phyloP scores from a whole-genome alignment of 805 yeast genomes.

The Cyberlindnera xylosilytica region DNA sequence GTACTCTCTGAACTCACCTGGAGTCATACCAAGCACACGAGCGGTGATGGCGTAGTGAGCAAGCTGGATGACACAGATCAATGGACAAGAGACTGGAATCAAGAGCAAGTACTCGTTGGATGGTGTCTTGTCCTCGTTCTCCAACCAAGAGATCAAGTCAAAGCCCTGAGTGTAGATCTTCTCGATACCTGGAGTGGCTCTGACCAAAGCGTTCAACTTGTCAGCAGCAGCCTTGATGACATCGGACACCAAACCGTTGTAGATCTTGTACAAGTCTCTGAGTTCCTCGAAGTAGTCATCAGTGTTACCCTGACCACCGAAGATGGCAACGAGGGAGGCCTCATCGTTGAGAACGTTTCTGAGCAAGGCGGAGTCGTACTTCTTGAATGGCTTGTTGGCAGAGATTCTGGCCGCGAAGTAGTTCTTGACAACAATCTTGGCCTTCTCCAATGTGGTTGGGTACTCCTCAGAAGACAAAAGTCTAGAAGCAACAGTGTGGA shows the following conservation, averaged over 20 bases:
- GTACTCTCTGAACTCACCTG: constrained; percentile 76
- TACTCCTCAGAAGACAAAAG: constrained; percentile 51
- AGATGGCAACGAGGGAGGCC: constrained; percentile 75
- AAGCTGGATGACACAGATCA: constrained; percentile 92
- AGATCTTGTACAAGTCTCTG: constrained; percentile 75
- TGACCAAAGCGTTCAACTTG: constrained; percentile 63
- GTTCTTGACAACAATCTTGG: constrained; percentile 70
- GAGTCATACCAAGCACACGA: constrained; percentile 77
- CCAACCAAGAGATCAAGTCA: constrained; percentile 84
- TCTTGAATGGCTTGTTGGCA: constrained; percentile 46
- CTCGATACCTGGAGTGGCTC: constrained; percentile 71
- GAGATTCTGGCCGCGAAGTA: constrained; percentile 64
- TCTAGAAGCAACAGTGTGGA: constrained; percentile 82
- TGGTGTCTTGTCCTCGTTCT: constrained; percentile 82
- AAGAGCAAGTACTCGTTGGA: constrained; percentile 82
- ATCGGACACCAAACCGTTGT: constrained; percentile 70
- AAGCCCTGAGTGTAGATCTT: constrained; percentile 93
- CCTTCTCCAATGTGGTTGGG: constrained; percentile 70
- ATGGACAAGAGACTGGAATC: constrained; percentile 95
- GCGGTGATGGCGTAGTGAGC: constrained; percentile 90
- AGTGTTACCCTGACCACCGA: constrained; percentile 99
- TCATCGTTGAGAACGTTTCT: constrained; percentile 53
- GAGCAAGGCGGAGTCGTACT: constrained; percentile 58
- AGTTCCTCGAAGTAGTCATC: constrained; percentile 97
- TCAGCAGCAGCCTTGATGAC: constrained; percentile 68